A percentile compares a stretch with the other conserved stretches of the same genome.
phyloP scores from a whole-genome alignment of 2,329 filamentous ascomycete genomes.

The Lasiodiplodia hormozganensis region DNA sequence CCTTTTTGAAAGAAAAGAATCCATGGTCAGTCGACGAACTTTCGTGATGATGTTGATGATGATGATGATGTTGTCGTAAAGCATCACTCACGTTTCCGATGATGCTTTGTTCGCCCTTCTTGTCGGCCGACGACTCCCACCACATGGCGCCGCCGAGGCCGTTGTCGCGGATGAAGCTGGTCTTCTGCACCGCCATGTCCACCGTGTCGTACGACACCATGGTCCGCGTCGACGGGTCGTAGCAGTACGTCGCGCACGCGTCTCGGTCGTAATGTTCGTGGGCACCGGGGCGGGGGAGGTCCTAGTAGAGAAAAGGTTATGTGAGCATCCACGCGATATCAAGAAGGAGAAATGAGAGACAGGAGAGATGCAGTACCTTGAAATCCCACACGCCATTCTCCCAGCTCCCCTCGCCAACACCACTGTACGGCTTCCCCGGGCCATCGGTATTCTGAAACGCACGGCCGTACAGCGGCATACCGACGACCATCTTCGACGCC shows the following conservation, averaged over 20 bases:
- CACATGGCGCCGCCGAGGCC: conserved; percentile 89
- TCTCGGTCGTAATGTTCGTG: conserved; percentile 69
- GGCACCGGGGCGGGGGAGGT: conserved; percentile 72
- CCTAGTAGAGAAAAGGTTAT: conserved; percentile 42
- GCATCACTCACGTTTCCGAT: conserved; percentile 52
- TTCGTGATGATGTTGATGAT: neutral
- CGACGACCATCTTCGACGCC: conserved; percentile 78
- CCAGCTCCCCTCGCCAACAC: conserved; percentile 81
- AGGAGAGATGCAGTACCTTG: conserved; percentile 58
- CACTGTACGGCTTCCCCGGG: conserved; percentile 71
- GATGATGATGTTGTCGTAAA: neutral
- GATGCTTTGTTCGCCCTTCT: conserved; percentile 67
- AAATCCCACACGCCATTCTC: conserved; percentile 88
- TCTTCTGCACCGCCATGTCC: conserved; percentile 71
- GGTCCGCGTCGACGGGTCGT: conserved; percentile 65
- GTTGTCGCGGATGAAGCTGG: conserved; percentile 69
- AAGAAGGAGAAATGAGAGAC: neutral
- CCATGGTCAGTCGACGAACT: conserved; percentile 2
- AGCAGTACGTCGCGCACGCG: conserved; percentile 78
- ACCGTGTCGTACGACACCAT: conserved; percentile 81
- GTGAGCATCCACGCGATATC: neutral
- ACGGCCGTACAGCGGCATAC: conserved; percentile 92
- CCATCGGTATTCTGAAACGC: conserved; percentile 82
- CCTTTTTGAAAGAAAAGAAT: conserved; percentile 31
- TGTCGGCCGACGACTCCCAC: conserved; percentile 90